Conservation (phyloP, 495 filamentous ascomycete genomes). For the Aspergillus leporis region DNA sequence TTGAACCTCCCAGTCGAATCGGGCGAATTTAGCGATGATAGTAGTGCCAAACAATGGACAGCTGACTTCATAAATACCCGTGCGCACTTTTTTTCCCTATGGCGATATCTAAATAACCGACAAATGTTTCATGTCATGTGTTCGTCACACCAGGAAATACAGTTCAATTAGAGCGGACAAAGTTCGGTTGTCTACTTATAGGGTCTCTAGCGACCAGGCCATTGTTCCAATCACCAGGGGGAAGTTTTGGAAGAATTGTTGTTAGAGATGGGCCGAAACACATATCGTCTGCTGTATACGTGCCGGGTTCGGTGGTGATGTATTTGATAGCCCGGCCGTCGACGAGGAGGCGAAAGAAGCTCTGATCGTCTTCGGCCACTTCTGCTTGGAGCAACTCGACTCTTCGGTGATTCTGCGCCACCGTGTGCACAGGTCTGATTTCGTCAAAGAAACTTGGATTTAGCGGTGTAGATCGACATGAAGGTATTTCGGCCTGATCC, state of each 20-base stretch:
- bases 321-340: slow-evolving; percentile 33
- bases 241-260: slow-evolving; percentile 21
- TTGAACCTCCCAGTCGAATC: no score
- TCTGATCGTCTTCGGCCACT: slow-evolving; percentile 27
- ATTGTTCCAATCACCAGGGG: slow-evolving; percentile 30
- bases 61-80: slow-evolving; percentile 26
- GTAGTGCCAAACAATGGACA: slow-evolving; percentile 25
- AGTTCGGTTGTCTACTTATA: slow-evolving; percentile 20
- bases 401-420: slow-evolving; percentile 11
- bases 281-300: slow-evolving; percentile 33
- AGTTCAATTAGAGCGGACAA: slow-evolving; percentile 18
- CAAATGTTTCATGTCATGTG: slow-evolving; percentile 24
- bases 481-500: no score
- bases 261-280: slow-evolving; percentile 32
- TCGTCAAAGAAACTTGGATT: no score
- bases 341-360: slow-evolving; percentile 33
- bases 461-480: no score
- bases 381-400: slow-evolving; percentile 30
- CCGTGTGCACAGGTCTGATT: no score
- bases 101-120: slow-evolving; percentile 25
- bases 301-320: slow-evolving; percentile 33
- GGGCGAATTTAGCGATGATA: no score
- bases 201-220: slow-evolving; percentile 20
- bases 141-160: slow-evolving; percentile 22
- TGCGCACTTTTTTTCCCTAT: slow-evolving; percentile 22